Percentiles rank a stretch among this genome's conserved stretches.
These are phyloP conservation scores for Medicago arabica DNA, from an alignment of 306 rosid species.

Conservation along the genomic window DNA sequence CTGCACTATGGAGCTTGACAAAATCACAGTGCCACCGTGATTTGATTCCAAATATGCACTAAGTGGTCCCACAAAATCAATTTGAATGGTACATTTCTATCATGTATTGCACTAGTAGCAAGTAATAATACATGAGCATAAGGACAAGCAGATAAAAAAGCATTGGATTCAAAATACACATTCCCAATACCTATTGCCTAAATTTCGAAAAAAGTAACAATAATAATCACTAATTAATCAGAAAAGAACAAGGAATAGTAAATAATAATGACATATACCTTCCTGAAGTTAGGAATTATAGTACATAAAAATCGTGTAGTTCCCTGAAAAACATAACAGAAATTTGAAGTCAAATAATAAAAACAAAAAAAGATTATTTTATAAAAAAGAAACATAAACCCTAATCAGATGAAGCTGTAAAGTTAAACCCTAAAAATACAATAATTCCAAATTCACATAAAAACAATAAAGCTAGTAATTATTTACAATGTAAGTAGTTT, in stretches of 20 bases:
- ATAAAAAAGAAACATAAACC: neutral
- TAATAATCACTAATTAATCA: neutral
- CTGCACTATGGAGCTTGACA: neutral
- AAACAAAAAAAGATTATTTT: neutral
- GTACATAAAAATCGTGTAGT: constrained; percentile 75
- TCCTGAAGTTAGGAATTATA: constrained; percentile 81
- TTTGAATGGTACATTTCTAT: neutral
- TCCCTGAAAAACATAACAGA: constrained; percentile 59
- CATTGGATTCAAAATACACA: neutral
- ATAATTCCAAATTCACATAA: neutral
- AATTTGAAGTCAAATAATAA: constrained; percentile 28
- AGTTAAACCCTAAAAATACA: neutral
- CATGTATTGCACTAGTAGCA: constrained; percentile 1
- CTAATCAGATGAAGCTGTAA: neutral
- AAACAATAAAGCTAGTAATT: neutral
- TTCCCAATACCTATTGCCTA: constrained; percentile 10
- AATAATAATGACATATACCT: constrained; percentile 53
- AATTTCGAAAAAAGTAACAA: neutral
- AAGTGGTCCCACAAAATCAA: neutral
- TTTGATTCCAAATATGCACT: neutral
- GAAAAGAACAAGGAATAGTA: neutral
- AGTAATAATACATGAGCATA: constrained; percentile 1
- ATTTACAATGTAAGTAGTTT: no score
- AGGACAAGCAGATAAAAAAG: neutral
- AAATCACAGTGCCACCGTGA: neutral